Evolutionary conservation across 225 moss, liverwort and hornwort species (phyloP).

Genomic region (Marchantia paleacea): DNA sequence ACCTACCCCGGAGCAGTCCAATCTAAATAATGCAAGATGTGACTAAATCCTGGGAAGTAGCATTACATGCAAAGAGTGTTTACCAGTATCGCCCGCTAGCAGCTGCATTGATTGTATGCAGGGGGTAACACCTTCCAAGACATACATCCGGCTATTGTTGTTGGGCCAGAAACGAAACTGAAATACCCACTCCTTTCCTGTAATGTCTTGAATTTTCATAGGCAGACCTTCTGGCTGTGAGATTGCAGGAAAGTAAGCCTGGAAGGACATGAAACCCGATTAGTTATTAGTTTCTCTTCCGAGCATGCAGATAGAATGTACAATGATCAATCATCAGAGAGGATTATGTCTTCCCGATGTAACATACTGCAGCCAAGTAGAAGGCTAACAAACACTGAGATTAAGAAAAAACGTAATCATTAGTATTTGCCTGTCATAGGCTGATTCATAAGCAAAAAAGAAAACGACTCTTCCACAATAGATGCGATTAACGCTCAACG

Average conservation of each 20-base stretch:
- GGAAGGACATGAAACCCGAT: not conserved
- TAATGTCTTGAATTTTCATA: constrained; percentile 85
- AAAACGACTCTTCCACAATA: too few species aligned
- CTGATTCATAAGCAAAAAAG: too few species aligned
- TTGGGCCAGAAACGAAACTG: constrained; percentile 99
- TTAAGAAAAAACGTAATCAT: not conserved
- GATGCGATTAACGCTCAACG: not conserved
- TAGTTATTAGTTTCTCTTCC: not conserved
- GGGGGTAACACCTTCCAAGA: constrained; percentile 93
- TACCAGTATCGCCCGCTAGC: constrained; percentile 96
- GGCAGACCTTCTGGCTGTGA: constrained; percentile 90
- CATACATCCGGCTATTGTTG: constrained; percentile 98
- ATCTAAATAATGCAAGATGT: too few species aligned
- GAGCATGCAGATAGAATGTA: too few species aligned
- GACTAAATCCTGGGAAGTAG: too few species aligned
- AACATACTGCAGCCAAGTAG: not conserved
- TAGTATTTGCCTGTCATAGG: too few species aligned
- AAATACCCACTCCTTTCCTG: constrained; percentile 89
- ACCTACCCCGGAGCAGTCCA: too few species aligned
- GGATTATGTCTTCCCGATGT: not conserved
- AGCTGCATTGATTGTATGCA: constrained; percentile 92
- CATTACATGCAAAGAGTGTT: not conserved
- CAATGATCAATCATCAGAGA: too few species aligned
- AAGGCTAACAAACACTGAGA: too few species aligned
- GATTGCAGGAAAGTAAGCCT: constrained; percentile 96